Conservation (phyloP, 73 alveolate genomes). For the Symbiodinium pilosum region DNA sequence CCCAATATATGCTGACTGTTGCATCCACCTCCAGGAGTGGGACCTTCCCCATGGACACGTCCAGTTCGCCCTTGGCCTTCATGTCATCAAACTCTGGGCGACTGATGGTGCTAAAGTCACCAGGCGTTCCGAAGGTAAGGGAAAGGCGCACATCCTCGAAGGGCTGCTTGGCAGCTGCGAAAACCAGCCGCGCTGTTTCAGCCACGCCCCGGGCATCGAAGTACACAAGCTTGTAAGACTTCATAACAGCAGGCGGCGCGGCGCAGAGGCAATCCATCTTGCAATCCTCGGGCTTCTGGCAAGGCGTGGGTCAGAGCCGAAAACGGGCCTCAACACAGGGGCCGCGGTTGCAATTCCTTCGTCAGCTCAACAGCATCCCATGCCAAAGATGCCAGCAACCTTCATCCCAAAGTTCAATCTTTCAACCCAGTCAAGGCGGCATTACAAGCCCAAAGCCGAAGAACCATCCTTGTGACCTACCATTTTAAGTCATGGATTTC, state of each 20-base stretch:
- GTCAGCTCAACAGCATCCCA: too few species aligned
- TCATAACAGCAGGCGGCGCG: not conserved
- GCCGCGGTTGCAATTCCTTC: too few species aligned
- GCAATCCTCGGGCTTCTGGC: not conserved
- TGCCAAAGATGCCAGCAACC: not conserved
- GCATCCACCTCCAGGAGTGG: constrained; percentile 43
- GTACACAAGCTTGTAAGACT: not conserved
- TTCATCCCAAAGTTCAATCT: not conserved
- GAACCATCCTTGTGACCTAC: too few species aligned
- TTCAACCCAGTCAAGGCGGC: too few species aligned
- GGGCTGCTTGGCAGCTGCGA: not conserved
- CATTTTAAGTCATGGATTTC: too few species aligned
- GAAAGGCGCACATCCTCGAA: constrained; percentile 1
- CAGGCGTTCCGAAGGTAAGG: not conserved
- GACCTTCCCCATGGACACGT: constrained; percentile 40
- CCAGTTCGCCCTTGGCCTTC: constrained; percentile 36
- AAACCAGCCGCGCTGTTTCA: not conserved
- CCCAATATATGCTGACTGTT: too few species aligned
- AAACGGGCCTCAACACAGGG: not conserved
- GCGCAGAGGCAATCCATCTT: not conserved
- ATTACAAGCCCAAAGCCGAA: too few species aligned
- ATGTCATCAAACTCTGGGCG: constrained; percentile 42
- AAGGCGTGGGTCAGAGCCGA: not conserved
- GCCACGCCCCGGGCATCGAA: constrained; percentile 12
- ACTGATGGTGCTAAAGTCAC: not conserved